These are phyloP conservation scores for Scedosporium boydii DNA, from an alignment of 2,329 filamentous ascomycete species.

Conservation along the genomic window DNA sequence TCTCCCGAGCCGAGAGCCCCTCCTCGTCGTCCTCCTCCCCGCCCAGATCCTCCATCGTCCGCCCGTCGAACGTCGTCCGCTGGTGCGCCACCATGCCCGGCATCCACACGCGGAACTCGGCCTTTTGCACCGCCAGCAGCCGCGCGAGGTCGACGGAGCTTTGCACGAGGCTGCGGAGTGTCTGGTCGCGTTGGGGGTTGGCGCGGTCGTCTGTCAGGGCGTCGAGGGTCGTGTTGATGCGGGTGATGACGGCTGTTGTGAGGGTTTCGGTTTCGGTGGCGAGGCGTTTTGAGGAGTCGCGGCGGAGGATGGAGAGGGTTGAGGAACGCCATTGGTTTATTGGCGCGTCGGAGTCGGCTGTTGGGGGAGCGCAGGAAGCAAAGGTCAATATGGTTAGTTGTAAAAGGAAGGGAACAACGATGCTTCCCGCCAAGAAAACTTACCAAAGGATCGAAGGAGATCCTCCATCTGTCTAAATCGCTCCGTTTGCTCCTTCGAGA, in stretches of 20 bases:
- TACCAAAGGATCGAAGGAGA: conserved; percentile 24
- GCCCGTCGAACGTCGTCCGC: conserved; percentile 43
- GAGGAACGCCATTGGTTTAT: conserved; percentile 58
- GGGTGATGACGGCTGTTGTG: conserved; percentile 35
- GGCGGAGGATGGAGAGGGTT: conserved; percentile 51
- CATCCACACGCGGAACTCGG: conserved; percentile 46
- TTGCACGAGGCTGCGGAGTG: conserved; percentile 41
- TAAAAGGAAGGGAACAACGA: neutral
- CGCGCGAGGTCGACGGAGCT: conserved; percentile 47
- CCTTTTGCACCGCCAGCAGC: conserved; percentile 48
- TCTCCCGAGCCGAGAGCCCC: conserved; percentile 37
- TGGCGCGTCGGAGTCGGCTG: conserved; percentile 36
- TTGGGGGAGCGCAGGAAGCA: no score
- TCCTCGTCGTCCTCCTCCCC: conserved; percentile 55
- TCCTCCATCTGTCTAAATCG: conserved; percentile 41
- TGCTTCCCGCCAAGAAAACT: conserved; percentile 4
- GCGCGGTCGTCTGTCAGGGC: conserved; percentile 19
- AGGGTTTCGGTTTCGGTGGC: conserved; percentile 38
- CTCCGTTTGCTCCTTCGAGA: conserved; percentile 42
- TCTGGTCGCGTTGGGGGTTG: conserved; percentile 36
- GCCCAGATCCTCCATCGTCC: conserved; percentile 57
- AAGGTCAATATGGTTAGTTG: neutral
- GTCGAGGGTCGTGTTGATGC: conserved; percentile 14
- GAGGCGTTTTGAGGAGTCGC: conserved; percentile 37
- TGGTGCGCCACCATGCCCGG: conserved; percentile 44